A percentile compares a stretch with the other conserved stretches of the same genome.
These are phyloP conservation scores for Cucurbitaria berberidis DNA, from an alignment of 2,329 filamentous ascomycete species.

Conservation along the genomic window DNA sequence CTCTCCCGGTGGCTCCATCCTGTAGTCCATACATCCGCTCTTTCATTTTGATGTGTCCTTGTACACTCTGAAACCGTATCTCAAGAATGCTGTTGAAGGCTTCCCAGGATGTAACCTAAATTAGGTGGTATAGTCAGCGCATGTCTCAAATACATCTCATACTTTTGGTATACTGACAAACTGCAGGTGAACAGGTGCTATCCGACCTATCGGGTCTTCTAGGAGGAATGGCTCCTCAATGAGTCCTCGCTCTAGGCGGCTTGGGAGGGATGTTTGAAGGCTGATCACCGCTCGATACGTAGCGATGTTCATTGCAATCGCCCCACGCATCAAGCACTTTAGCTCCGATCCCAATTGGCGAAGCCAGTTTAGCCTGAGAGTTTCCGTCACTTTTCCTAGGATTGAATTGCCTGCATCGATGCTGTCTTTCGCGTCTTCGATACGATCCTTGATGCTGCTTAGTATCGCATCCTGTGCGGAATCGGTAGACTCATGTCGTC, in stretches of 20 bases:
- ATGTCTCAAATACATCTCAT: no score
- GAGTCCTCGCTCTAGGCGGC: conserved; percentile 4
- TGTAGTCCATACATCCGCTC: conserved; percentile 18
- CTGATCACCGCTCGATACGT: conserved; percentile 7
- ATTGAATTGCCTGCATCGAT: not conserved
- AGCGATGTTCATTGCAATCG: conserved; percentile 11
- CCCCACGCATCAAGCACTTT: conserved; percentile 5
- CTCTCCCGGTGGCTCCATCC: conserved; percentile 13
- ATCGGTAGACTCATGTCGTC: not conserved
- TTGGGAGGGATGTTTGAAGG: conserved; percentile 12
- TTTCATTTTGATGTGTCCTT: conserved; percentile 15
- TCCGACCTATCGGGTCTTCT: conserved; percentile 22
- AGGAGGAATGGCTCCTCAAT: conserved; percentile 22
- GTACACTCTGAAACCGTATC: conserved; percentile 13
- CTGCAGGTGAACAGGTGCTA: conserved; percentile 21
- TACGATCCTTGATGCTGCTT: not conserved
- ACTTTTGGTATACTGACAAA: no score
- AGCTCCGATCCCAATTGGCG: conserved; percentile 11
- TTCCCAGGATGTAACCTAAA: conserved; percentile 20
- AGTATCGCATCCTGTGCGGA: not conserved
- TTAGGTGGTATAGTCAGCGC: no score
- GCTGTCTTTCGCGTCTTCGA: not conserved
- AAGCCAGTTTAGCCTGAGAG: conserved; percentile 11
- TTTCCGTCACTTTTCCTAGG: conserved; percentile 1
- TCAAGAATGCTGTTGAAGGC: conserved; percentile 20